A percentile compares a stretch with the other conserved stretches of the same genome.
These are phyloP conservation scores for Leccinum subgranulosum DNA, from an alignment of 768 basidiomycete species.

Conservation along the genomic window DNA sequence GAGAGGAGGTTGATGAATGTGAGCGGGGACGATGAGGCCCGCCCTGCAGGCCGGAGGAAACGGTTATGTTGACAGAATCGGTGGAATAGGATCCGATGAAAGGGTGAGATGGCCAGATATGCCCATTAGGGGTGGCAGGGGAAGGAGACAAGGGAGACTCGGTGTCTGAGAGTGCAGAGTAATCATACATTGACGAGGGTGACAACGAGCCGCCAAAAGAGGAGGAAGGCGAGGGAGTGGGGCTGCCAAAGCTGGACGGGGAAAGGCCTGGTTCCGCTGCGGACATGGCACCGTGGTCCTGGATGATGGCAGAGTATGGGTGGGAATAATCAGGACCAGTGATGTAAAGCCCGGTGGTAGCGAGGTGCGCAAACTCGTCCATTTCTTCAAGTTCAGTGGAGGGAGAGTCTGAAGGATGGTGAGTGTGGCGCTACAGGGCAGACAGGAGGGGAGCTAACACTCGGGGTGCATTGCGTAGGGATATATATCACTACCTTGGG, in stretches of 20 bases:
- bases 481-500: background rate
- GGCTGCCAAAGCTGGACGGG: conserved; percentile 9
- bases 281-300: conserved; percentile 1
- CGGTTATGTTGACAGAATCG: background rate
- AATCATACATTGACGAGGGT: conserved; percentile 14
- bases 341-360: conserved; percentile 1
- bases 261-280: conserved; percentile 6
- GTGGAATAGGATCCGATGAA: background rate
- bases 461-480: background rate
- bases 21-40: conserved; percentile 19
- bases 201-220: conserved; percentile 25
- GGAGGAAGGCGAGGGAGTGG: conserved; percentile 25
- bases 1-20: conserved; percentile 9
- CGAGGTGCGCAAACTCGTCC: conserved; percentile 15
- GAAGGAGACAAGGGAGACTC: conserved; percentile 20
- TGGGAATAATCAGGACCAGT: conserved; percentile 3
- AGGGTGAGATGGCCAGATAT: conserved; percentile 4
- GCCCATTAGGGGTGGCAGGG: conserved; percentile 12
- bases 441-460: conserved; percentile 3
- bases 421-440: conserved; percentile 15
- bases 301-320: conserved; percentile 14
- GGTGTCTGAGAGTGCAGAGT: conserved; percentile 15
- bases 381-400: conserved; percentile 17
- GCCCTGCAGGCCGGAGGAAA: background rate
- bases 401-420: conserved; percentile 2